Evolutionary conservation across 352 stramenopile genomes (phyloP), one percentile per base, ranked within the genome.

Genomic region (Globisporangium spiculum): DNA sequence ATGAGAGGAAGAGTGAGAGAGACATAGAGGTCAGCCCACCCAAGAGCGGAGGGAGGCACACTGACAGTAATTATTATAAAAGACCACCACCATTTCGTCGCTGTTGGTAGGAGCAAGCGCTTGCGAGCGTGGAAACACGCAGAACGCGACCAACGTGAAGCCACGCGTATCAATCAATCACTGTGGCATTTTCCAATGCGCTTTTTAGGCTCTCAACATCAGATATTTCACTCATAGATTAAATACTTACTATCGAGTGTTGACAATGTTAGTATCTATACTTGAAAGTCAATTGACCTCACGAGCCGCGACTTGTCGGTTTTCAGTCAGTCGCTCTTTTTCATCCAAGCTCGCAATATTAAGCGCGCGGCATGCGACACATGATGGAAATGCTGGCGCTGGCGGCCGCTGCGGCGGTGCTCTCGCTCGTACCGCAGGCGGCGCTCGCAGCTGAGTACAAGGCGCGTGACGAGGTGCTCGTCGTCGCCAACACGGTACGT

Each of bases 401-500:
- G 20, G 62, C 62, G 34, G 22, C 26, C 16, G 36, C 24, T 27
- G 62, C 62, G 27, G 50, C 62, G 30, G 50, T 41, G 62, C 32
- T 59, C 32, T 52, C 62, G 54, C 24, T 14, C 10, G 41, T 48
- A 16, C 41, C 41, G 41, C 41, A 48, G 41, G 41, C 12, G 14
- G 50, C 62, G 24, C 44, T 22, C 54, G 63, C 63, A 14, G 34
- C 63, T 26, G 70, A 77, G 68, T 89, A 84, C 70, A 79, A 81
- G 60, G 72, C 77, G 63, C 76, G 82, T 20, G 85, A 93, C 22
- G 83, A 91, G 60, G 81, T 93, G 70, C 72, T 88, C 16, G 80
- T 91, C 10, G 76, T 91, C 18, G 81, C 80, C 44, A 93, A 93
- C 70, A 91, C 83, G 75, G 83, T 90, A 46, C 48, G 81, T 71